These are phyloP conservation scores for Cenchrus americanus DNA, from an alignment of 176 grass and related monocot genomes.

Conservation along the genomic window DNA sequence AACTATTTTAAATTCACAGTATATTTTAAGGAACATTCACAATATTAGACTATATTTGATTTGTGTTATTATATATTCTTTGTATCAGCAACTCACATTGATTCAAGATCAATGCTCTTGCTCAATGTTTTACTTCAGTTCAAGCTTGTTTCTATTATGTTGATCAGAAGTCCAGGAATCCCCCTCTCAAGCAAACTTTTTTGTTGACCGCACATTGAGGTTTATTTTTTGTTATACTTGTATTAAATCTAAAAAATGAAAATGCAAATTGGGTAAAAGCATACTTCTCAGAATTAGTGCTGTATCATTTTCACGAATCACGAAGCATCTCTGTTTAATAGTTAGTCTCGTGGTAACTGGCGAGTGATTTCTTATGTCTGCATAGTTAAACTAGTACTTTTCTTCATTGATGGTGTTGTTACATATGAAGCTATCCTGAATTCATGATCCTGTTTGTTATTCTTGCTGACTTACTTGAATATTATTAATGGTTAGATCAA, in stretches of 20 bases:
- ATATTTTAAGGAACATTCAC: neutral
- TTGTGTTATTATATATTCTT: neutral
- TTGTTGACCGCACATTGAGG: neutral
- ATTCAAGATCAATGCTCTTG: neutral
- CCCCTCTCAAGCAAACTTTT: constrained; percentile 5
- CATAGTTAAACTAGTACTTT: constrained; percentile 5
- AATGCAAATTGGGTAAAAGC: neutral
- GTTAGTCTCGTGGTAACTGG: neutral
- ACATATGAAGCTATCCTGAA: neutral
- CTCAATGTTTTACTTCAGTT: neutral
- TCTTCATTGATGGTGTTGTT: neutral
- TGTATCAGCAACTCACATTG: neutral
- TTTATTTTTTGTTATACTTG: neutral
- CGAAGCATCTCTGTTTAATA: neutral
- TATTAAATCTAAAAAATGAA: neutral
- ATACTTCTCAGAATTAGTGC: constrained; percentile 23
- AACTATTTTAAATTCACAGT: neutral
- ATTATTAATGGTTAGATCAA: neutral
- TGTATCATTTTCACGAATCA: neutral
- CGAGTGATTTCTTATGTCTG: neutral
- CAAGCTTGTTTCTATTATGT: neutral
- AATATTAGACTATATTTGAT: neutral
- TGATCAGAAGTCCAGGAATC: neutral
- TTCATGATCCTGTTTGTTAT: neutral
- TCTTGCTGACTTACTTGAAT: neutral